Conservation (phyloP, 257 asterid genomes). For the Scutellaria galericulata region DNA sequence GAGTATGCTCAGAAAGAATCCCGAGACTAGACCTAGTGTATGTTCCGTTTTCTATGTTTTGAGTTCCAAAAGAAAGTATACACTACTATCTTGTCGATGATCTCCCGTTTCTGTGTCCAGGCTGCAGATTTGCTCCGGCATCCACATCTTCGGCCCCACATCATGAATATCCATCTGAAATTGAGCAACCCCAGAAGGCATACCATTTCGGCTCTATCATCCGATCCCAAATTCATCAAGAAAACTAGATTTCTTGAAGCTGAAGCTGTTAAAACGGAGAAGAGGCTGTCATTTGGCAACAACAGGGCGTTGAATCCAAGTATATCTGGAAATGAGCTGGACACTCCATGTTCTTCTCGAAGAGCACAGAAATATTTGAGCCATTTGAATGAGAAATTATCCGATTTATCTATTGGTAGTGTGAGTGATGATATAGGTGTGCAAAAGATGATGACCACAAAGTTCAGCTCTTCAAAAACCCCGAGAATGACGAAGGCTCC, state of each 20-base stretch:
- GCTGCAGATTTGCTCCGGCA: slow-evolving; percentile 90
- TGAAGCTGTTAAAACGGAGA: slow-evolving; percentile 55
- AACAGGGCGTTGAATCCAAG: slow-evolving; percentile 95
- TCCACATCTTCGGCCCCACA: slow-evolving; percentile 77
- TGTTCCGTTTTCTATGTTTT: slow-evolving; percentile 22
- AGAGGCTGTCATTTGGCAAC: slow-evolving; percentile 74
- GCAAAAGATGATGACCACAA: slow-evolving; percentile 46
- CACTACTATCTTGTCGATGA: background rate
- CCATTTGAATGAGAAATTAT: slow-evolving; percentile 47
- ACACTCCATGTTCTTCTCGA: slow-evolving; percentile 57
- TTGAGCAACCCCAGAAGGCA: slow-evolving; percentile 63
- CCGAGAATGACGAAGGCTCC: slow-evolving; percentile 49
- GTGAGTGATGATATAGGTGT: slow-evolving; percentile 48
- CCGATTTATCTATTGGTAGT: slow-evolving; percentile 56
- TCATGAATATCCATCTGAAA: slow-evolving; percentile 65
- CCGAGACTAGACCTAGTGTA: slow-evolving; percentile 95
- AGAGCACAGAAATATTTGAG: slow-evolving; percentile 51
- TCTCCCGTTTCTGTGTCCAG: slow-evolving; percentile 45
- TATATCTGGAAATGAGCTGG: slow-evolving; percentile 74
- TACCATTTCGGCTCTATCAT: slow-evolving; percentile 49
- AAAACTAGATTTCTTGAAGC: slow-evolving; percentile 58
- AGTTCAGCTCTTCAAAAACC: slow-evolving; percentile 49
- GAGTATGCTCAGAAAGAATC: slow-evolving; percentile 93
- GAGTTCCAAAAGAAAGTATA: background rate
- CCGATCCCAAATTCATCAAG: slow-evolving; percentile 47